Percentiles rank a stretch among this genome's conserved stretches.
phyloP scores from a whole-genome alignment of 2,329 filamentous ascomycete species.

The Harringtonia lauricola region DNA sequence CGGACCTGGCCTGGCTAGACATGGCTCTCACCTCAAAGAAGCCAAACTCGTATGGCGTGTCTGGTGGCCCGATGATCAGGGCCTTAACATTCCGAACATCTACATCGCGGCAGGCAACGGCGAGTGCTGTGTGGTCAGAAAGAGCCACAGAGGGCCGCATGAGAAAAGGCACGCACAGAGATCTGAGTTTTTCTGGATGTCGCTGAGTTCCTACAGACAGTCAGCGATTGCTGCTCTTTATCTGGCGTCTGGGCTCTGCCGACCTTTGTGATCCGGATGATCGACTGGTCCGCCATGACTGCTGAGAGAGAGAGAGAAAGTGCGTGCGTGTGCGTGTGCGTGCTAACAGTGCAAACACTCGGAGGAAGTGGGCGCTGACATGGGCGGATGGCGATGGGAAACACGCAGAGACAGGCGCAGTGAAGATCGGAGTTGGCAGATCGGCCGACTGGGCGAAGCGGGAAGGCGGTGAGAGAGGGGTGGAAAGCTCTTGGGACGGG shows the following conservation, averaged over 20 bases:
- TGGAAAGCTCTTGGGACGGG: too few species aligned
- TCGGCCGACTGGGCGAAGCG: too few species aligned
- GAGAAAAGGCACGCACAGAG: conserved; percentile 48
- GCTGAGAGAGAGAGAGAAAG: too few species aligned
- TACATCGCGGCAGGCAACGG: conserved; percentile 75
- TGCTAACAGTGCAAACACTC: too few species aligned
- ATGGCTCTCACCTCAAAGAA: conserved; percentile 88
- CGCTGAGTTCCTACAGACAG: conserved; percentile 59
- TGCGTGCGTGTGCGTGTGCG: too few species aligned
- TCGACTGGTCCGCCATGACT: conserved; percentile 70
- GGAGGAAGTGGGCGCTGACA: too few species aligned
- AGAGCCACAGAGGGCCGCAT: neutral
- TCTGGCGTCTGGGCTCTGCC: neutral
- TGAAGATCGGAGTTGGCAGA: too few species aligned
- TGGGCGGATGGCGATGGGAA: too few species aligned
- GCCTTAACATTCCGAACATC: conserved; percentile 84
- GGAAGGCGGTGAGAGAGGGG: too few species aligned
- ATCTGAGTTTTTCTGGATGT: conserved; percentile 74
- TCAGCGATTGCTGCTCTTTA: conserved; percentile 5
- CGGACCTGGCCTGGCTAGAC: too few species aligned
- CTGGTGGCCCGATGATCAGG: conserved; percentile 82
- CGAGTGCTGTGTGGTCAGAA: conserved; percentile 48
- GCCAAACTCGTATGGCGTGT: conserved; percentile 92
- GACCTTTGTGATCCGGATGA: conserved; percentile 80
- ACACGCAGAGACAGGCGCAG: too few species aligned